A percentile compares a stretch with the other conserved stretches of the same genome.
Evolutionary conservation across 2,329 filamentous ascomycete genomes (phyloP).

Genomic region (Penicillium sp.): DNA sequence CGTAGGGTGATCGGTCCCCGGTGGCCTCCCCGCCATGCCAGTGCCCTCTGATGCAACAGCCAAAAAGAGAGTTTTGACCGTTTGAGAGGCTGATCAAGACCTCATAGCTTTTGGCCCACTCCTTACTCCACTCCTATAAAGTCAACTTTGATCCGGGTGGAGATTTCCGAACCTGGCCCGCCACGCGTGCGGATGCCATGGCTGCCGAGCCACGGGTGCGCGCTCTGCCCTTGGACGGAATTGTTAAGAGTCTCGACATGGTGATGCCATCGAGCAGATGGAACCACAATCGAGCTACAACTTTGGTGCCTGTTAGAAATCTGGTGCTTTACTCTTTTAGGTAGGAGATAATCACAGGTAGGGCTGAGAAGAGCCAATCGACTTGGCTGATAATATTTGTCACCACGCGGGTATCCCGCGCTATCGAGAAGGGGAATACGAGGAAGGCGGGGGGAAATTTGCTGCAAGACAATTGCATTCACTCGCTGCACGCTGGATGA

Average conservation of each 20-base stretch:
- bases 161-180: slow-evolving; percentile 1
- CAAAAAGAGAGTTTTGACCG: slow-evolving; percentile 1
- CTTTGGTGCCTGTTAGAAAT: neutral
- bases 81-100: slow-evolving; percentile 3
- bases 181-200: slow-evolving; percentile 1
- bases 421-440: neutral
- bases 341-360: neutral
- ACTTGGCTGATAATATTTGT: neutral
- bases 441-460: neutral
- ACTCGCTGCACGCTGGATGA: neutral
- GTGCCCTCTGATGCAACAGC: too few species aligned
- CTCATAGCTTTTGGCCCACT: neutral
- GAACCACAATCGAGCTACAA: neutral
- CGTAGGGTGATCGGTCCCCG: too few species aligned
- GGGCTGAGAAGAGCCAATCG: neutral
- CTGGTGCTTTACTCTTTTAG: neutral
- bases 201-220: neutral
- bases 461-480: neutral
- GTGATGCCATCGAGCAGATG: neutral
- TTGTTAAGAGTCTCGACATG: neutral
- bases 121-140: too few species aligned
- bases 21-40: too few species aligned
- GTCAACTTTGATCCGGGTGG: too few species aligned
- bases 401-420: neutral
- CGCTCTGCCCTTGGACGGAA: neutral